These are phyloP conservation scores for Artomyces pyxidatus DNA, from an alignment of 768 basidiomycete species.

Conservation along the genomic window DNA sequence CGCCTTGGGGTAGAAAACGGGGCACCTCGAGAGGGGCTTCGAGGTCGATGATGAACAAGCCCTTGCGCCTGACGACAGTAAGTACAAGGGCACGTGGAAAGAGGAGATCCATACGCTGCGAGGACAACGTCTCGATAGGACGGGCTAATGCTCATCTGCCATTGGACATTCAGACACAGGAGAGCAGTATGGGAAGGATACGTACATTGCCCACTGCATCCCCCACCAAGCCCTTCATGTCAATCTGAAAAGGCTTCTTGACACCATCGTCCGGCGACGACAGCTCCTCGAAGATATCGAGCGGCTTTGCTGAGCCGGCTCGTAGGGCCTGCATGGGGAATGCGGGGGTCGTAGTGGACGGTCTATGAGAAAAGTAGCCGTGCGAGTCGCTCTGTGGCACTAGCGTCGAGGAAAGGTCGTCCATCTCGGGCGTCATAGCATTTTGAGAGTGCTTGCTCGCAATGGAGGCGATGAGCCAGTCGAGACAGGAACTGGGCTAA, in stretches of 20 bases:
- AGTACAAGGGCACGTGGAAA: not conserved
- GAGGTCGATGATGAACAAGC: conserved; percentile 92
- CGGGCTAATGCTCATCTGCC: conserved; percentile 95
- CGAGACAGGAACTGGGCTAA: too few species aligned
- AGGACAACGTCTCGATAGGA: conserved; percentile 83
- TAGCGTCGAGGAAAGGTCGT: conserved; percentile 5
- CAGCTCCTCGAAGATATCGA: conserved; percentile 12
- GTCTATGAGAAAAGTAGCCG: conserved; percentile 1
- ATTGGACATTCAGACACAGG: too few species aligned
- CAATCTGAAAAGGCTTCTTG: conserved; percentile 59
- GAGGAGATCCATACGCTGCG: conserved; percentile 59
- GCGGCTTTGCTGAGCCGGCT: not conserved
- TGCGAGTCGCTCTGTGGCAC: not conserved
- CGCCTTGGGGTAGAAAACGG: conserved; percentile 91
- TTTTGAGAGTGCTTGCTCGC: too few species aligned
- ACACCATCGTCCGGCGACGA: conserved; percentile 44
- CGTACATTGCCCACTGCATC: conserved; percentile 80
- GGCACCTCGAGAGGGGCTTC: conserved; percentile 82
- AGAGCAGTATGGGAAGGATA: conserved; percentile 13
- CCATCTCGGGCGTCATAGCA: conserved; percentile 4
- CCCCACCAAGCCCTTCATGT: conserved; percentile 73
- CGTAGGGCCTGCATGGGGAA: not conserved
- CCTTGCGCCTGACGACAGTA: conserved; percentile 51
- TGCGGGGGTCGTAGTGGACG: not conserved
- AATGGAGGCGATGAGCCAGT: too few species aligned